Conservation (phyloP, 768 basidiomycete species). For the Trichaptum fuscoviolaceum region DNA sequence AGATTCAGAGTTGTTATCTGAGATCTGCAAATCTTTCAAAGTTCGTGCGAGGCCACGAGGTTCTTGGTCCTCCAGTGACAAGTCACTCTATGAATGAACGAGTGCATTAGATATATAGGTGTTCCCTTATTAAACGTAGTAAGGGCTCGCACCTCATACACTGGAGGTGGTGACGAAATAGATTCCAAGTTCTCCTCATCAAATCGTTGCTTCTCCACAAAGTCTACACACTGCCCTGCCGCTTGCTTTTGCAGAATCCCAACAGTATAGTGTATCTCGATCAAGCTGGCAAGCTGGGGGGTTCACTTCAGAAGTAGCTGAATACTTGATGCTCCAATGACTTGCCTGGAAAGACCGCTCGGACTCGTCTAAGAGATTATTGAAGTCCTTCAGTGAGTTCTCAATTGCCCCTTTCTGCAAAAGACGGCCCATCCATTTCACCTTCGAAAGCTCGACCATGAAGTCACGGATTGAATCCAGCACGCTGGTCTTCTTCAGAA, state of each 20-base stretch:
- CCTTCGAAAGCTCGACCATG: slow-evolving; percentile 33
- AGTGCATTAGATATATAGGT: neutral
- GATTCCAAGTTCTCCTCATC: neutral
- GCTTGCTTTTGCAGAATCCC: slow-evolving; percentile 11
- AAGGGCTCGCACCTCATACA: neutral
- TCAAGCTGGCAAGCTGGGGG: slow-evolving; percentile 38
- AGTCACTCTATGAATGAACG: neutral
- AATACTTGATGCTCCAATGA: neutral
- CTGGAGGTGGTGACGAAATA: neutral
- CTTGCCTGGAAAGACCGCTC: slow-evolving; percentile 42
- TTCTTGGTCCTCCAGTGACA: neutral
- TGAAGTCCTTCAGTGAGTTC: slow-evolving; percentile 29
- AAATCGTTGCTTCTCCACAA: neutral
- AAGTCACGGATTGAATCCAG: slow-evolving; percentile 34
- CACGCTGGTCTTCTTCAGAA: slow-evolving; percentile 24
- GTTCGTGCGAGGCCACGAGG: neutral
- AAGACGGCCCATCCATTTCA: slow-evolving; percentile 37
- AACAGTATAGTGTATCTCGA: slow-evolving; percentile 40
- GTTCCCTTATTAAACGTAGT: neutral
- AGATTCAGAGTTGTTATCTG: neutral
- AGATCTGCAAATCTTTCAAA: neutral
- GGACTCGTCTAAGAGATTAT: slow-evolving; percentile 36
- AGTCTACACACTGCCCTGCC: neutral
- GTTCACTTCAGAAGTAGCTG: neutral
- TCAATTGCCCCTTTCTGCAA: slow-evolving; percentile 37